phyloP scores from a whole-genome alignment of 2,329 filamentous ascomycete species.

The Trichophyton simii region DNA sequence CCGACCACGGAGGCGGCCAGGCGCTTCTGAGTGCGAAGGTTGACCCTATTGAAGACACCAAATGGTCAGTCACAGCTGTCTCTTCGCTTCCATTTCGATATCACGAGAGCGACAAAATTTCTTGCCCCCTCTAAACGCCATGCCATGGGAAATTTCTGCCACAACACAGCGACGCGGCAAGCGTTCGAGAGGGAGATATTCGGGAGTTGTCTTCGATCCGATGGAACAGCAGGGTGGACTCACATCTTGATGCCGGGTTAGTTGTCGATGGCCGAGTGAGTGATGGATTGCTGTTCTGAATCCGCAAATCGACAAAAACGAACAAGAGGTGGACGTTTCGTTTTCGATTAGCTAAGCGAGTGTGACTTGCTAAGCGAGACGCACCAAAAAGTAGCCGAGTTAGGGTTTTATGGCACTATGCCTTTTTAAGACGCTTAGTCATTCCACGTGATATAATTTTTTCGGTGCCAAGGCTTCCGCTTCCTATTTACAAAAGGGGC shows the following conservation, averaged over 20 bases:
- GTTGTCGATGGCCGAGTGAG: slow-evolving; percentile 13
- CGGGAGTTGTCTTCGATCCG: background rate
- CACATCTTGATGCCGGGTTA: slow-evolving; percentile 17
- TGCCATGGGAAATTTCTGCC: background rate
- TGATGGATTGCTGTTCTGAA: slow-evolving; percentile 14
- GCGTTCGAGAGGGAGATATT: background rate
- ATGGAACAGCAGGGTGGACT: slow-evolving; percentile 7
- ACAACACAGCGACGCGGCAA: background rate
- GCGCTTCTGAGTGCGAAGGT: slow-evolving; percentile 99
- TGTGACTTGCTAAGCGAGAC: slow-evolving; percentile 15
- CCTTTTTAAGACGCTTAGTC: background rate
- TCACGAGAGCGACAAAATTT: background rate
- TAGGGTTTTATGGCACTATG: slow-evolving; percentile 11
- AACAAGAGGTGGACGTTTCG: slow-evolving; percentile 4
- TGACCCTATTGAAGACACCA: slow-evolving; percentile 59
- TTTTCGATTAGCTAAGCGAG: slow-evolving; percentile 15
- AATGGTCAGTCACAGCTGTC: background rate
- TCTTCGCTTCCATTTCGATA: background rate
- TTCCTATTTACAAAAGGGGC: background rate
- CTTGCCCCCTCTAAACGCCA: background rate
- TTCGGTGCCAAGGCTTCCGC: too few species aligned
- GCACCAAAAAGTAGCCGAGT: slow-evolving; percentile 10
- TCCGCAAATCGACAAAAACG: slow-evolving; percentile 8
- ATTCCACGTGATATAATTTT: background rate
- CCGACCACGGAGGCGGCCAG: slow-evolving; percentile 96